Percentiles rank a stretch among this genome's conserved stretches.
phyloP scores from a whole-genome alignment of 805 yeast genomes.

The Vanderwaltozyma verrucispora region DNA sequence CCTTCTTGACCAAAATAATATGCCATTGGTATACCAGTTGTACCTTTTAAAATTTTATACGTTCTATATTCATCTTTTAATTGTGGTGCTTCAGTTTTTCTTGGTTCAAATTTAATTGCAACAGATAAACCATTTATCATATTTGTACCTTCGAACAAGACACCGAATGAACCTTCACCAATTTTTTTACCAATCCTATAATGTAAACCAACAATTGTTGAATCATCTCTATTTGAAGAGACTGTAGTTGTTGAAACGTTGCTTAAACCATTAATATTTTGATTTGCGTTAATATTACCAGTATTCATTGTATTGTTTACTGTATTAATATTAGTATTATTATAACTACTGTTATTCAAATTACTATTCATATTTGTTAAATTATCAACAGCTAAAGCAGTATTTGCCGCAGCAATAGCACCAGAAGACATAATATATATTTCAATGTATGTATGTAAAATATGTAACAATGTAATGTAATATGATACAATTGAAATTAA shows the following conservation, averaged over 20 bases:
- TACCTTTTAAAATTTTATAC: slow-evolving; percentile 77
- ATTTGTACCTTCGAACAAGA: slow-evolving; percentile 91
- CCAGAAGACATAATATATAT: no score
- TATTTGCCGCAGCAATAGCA: neutral
- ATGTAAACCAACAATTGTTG: slow-evolving; percentile 71
- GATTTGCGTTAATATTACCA: neutral
- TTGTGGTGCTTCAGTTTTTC: slow-evolving; percentile 96
- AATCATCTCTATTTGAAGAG: slow-evolving; percentile 2
- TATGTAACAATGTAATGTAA: no score
- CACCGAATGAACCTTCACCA: slow-evolving; percentile 98
- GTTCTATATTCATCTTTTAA: slow-evolving; percentile 92
- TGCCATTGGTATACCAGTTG: slow-evolving; percentile 87
- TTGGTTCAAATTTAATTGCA: slow-evolving; percentile 94
- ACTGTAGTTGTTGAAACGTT: neutral
- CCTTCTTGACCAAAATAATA: slow-evolving; percentile 99
- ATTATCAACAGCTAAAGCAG: neutral
- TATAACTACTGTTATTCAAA: neutral
- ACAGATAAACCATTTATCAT: slow-evolving; percentile 86
- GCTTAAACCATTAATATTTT: neutral
- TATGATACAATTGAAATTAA: no score
- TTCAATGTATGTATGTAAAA: no score
- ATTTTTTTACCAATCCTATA: slow-evolving; percentile 95
- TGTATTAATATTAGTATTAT: neutral
- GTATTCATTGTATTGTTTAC: neutral
- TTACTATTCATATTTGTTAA: neutral